A percentile compares a stretch with the other conserved stretches of the same genome.
Conservation (phyloP, 169 alveolate species). For the Plasmodium yoelii region DNA sequence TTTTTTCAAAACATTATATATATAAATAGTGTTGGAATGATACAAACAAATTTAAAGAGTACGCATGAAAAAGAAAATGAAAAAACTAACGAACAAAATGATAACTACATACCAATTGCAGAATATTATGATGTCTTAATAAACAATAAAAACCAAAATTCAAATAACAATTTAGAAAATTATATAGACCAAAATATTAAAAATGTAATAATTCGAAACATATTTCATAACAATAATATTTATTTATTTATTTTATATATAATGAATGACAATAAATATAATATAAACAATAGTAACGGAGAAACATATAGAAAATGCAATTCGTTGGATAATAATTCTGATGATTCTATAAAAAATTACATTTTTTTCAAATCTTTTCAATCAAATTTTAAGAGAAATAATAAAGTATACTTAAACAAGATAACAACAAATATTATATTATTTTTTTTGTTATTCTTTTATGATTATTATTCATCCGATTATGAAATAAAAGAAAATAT, state of each 20-base stretch:
- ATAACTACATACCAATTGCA: neutral
- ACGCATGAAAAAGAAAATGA: neutral
- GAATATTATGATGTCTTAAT: slow-evolving; percentile 16
- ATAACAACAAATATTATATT: slow-evolving; percentile 59
- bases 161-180: slow-evolving; percentile 47
- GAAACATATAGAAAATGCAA: slow-evolving; percentile 2
- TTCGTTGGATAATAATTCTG: neutral
- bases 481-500: slow-evolving; percentile 76
- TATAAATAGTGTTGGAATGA: neutral
- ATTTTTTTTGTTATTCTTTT: slow-evolving; percentile 71
- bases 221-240: slow-evolving; percentile 63
- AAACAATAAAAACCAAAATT: slow-evolving; percentile 25
- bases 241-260: slow-evolving; percentile 64
- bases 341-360: too few species aligned
- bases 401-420: slow-evolving; percentile 69
- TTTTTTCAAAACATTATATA: slow-evolving; percentile 67
- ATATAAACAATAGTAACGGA: neutral
- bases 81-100: neutral
- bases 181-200: slow-evolving; percentile 55
- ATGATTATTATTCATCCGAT: slow-evolving; percentile 62
- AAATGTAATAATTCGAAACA: slow-evolving; percentile 47
- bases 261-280: slow-evolving; percentile 65
- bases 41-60: neutral
- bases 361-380: too few species aligned
- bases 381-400: slow-evolving; percentile 8